phyloP scores from a whole-genome alignment of 73 alveolate genomes.

The Effrenium voratum region DNA sequence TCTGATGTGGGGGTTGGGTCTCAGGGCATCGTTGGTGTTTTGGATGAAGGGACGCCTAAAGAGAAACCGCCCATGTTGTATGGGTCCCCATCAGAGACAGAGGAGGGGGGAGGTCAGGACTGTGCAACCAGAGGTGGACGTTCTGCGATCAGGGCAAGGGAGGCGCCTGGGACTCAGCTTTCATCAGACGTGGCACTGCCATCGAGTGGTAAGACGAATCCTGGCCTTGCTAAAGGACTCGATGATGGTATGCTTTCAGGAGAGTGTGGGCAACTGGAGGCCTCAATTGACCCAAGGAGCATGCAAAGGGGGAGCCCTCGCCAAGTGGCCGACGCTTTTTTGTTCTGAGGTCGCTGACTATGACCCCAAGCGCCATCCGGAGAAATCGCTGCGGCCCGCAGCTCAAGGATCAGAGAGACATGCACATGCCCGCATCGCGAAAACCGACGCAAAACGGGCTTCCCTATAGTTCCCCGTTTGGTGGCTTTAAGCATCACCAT shows the following conservation, averaged over 20 bases:
- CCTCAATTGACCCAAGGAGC: not conserved
- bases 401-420: too few relatives aligned
- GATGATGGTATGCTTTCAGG: not conserved
- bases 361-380: slow-evolving; percentile 75
- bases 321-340: not conserved
- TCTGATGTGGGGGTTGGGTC: too few relatives aligned
- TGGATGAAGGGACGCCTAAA: too few relatives aligned
- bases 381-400: slow-evolving; percentile 48
- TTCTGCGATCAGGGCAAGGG: slow-evolving; percentile 65
- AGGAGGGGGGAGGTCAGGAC: not conserved
- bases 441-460: too few relatives aligned
- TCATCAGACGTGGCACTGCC: not conserved
- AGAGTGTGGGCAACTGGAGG: not conserved
- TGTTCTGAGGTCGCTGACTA: slow-evolving; percentile 45
- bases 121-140: slow-evolving; percentile 25
- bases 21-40: too few relatives aligned
- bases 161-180: not conserved
- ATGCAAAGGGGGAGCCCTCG: not conserved
- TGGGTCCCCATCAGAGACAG: too few relatives aligned
- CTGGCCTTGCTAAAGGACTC: not conserved
- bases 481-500: too few relatives aligned
- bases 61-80: too few relatives aligned
- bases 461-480: too few relatives aligned
- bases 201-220: too few relatives aligned
- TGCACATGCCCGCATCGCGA: too few relatives aligned